These are phyloP conservation scores for Kokia cookei DNA, from an alignment of 441 rosid species.

Conservation along the genomic window DNA sequence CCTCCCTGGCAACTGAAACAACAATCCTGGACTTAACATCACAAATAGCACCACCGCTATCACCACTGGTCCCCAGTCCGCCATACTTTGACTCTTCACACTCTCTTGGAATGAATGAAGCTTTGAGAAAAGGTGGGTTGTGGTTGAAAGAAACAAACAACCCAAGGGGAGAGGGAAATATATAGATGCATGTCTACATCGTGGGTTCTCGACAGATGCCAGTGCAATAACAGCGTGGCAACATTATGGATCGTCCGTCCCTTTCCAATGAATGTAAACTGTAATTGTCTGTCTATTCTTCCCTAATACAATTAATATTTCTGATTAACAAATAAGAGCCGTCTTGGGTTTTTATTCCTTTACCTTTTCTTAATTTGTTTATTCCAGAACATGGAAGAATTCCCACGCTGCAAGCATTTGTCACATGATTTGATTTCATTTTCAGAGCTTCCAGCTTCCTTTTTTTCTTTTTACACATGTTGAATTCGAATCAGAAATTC, in stretches of 20 bases:
- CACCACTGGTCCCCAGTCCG: constrained; percentile 48
- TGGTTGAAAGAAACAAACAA: not conserved
- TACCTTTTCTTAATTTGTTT: too few relatives aligned
- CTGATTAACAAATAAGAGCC: not conserved
- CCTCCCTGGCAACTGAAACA: constrained; percentile 43
- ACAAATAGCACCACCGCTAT: constrained; percentile 41
- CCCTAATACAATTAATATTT: not conserved
- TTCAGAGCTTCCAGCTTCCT: not conserved
- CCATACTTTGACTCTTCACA: constrained; percentile 20
- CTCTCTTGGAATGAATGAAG: not conserved
- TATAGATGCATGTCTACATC: not conserved
- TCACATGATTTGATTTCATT: not conserved
- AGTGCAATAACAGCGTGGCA: not conserved
- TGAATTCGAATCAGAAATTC: too few relatives aligned
- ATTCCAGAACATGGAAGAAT: not conserved
- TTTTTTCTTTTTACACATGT: too few relatives aligned
- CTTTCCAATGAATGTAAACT: not conserved
- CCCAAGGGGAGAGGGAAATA: not conserved
- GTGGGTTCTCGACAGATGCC: constrained; percentile 1
- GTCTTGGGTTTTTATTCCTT: not conserved
- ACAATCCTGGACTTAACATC: constrained; percentile 38
- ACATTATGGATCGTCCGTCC: not conserved
- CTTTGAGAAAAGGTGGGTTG: not conserved
- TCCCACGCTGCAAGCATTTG: not conserved
- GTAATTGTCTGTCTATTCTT: not conserved